phyloP scores from a whole-genome alignment of 805 yeast genomes.

The Lachancea lanzarotensis region DNA sequence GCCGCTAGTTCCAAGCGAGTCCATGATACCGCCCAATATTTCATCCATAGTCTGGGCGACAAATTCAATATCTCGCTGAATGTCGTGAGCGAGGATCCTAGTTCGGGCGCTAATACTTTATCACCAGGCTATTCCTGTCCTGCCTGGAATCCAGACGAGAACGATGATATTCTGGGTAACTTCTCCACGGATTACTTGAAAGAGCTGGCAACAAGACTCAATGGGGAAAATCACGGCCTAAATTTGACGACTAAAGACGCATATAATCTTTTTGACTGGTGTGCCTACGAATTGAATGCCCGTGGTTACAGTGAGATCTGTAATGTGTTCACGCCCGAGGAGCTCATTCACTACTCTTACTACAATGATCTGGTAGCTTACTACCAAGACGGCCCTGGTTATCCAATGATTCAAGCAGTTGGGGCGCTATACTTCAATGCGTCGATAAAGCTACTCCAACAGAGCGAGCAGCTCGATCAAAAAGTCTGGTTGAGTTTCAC shows the following conservation, averaged over 20 bases:
- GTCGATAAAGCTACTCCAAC: constrained; percentile 43
- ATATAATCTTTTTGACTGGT: constrained; percentile 47
- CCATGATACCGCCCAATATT: constrained; percentile 44
- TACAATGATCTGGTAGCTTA: constrained; percentile 51
- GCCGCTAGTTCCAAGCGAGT: constrained; percentile 44
- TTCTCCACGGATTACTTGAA: constrained; percentile 37
- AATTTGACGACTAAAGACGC: constrained; percentile 50
- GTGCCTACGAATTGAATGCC: constrained; percentile 72
- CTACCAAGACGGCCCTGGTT: constrained; percentile 60
- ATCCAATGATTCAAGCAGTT: constrained; percentile 47
- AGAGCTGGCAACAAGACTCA: constrained; percentile 52
- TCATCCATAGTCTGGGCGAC: constrained; percentile 35
- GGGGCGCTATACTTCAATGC: constrained; percentile 56
- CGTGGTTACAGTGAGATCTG: constrained; percentile 64
- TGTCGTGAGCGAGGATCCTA: constrained; percentile 37
- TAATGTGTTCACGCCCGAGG: constrained; percentile 59
- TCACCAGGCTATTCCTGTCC: constrained; percentile 43
- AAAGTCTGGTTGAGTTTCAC: constrained; percentile 63
- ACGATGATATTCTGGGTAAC: constrained; percentile 13
- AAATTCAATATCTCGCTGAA: constrained; percentile 28
- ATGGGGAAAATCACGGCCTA: constrained; percentile 47
- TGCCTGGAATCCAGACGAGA: constrained; percentile 28
- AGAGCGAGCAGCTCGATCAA: constrained; percentile 44
- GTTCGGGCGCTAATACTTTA: constrained; percentile 45
- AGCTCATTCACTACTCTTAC: constrained; percentile 58